Base-by-base conservation (phyloP, 768 basidiomycete genomes). In the Chalciporus sphaerocephalus region DNA sequence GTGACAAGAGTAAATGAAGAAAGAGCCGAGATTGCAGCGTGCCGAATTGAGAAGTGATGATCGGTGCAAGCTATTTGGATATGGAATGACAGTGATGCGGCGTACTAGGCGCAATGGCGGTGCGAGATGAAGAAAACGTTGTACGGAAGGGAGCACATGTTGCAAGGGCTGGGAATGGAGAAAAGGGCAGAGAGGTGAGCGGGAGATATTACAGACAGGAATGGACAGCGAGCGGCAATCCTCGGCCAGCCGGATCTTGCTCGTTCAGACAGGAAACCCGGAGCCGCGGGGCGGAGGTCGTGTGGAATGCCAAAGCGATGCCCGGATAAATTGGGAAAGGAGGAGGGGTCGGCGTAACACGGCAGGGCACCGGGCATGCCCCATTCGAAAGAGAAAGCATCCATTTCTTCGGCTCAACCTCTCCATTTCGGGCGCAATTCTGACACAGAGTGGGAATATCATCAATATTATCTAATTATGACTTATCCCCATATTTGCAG, bases 101-200 rank as follows among this genome's bases (percentile, higher is more conserved):
- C 52, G 61, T 42, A n/a, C n/a, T n/a, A 47, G 52, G 53, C 47
- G 61, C 48, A 55, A 59, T 48, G 51, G 57, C 51, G 50, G 53
- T 48, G 44, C 32, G 42, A 58, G 56, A 65, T 65, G 63, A 65
- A 67, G 48, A 58, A 61, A 67, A 65, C 65, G 64, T 65, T 65
- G 56, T 46, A 51, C 15, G 20, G 25, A 41, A 27, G 20, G 45
- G 52, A 33, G 45, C 59, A 58, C 53, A 50, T 61, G 59, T 61
- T 41, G 30, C 42, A 40, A 48, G 47, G 46, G 40, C 43, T 44
- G 48, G 38, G 40, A 48, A 40, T 38, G 47, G 47, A 50, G 59
- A 27, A 24, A 3, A 21, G 17, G 28, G 11, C 32, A 24, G 38
- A 27, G 47, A 48, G 40, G 45, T n/a, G 52, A 50, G 39, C 6